Conservation (phyloP, 192 early-diverging fungal genomes). For the Paraglomus occultum region DNA sequence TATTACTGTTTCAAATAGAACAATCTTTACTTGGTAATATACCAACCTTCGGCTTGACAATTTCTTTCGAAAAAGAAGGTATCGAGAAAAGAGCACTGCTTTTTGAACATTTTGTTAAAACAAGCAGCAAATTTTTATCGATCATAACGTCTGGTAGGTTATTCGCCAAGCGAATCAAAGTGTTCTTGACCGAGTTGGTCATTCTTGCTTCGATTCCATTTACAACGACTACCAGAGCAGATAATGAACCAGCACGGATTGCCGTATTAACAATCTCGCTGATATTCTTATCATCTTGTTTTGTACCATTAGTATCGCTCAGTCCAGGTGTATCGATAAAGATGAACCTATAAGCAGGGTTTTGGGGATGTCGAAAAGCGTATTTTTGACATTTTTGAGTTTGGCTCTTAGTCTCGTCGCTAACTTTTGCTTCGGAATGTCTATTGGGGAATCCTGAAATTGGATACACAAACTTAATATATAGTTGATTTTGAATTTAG, state of each 20-base stretch:
- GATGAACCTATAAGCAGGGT: conserved; percentile 8
- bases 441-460: conserved; percentile 4
- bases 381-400: conserved; percentile 7
- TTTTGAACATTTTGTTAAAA: conserved; percentile 24
- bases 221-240: conserved; percentile 6
- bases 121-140: not conserved
- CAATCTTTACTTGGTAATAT: not conserved
- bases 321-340: conserved; percentile 16
- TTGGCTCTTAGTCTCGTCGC: conserved; percentile 19
- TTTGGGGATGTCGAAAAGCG: not conserved
- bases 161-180: conserved; percentile 13
- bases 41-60: conserved; percentile 12
- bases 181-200: not conserved
- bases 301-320: conserved; percentile 10
- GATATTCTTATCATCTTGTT: conserved; percentile 16
- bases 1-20: not conserved
- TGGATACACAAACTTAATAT: no score
- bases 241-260: conserved; percentile 17
- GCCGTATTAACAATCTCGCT: conserved; percentile 8
- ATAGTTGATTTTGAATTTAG: no score
- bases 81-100: not conserved
- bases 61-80: conserved; percentile 2
- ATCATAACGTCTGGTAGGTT: conserved; percentile 2
- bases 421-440: not conserved
- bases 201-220: conserved; percentile 26